These are phyloP conservation scores for Acer saccharum DNA, from an alignment of 345 rosid genomes.

Conservation along the genomic window DNA sequence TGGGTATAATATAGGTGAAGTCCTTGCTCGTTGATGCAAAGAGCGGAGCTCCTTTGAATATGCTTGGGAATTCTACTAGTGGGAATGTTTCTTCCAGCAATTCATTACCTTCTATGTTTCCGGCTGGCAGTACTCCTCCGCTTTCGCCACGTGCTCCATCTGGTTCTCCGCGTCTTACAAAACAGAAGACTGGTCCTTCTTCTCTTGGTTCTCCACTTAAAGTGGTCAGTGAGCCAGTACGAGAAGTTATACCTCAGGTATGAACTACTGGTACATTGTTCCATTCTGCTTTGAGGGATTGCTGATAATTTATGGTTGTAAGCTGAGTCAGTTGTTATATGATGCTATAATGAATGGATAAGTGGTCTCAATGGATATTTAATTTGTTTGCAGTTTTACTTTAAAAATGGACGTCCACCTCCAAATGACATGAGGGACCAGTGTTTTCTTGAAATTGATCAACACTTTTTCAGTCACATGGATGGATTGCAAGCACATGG, in stretches of 20 bases:
- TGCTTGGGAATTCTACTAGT: slow-evolving; percentile 60
- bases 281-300: not conserved
- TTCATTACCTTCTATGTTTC: slow-evolving; percentile 93
- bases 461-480: slow-evolving; percentile 60
- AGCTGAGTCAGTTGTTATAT: not conserved
- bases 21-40: slow-evolving; percentile 82
- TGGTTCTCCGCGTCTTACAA: slow-evolving; percentile 87
- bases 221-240: slow-evolving; percentile 72
- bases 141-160: slow-evolving; percentile 88
- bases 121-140: slow-evolving; percentile 93
- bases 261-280: slow-evolving; percentile 1
- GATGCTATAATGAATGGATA: not conserved
- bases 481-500: slow-evolving; percentile 81
- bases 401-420: slow-evolving; percentile 84
- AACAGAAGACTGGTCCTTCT: slow-evolving; percentile 78
- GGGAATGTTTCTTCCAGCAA: slow-evolving; percentile 55
- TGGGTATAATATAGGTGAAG: slow-evolving; percentile 47
- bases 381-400: slow-evolving; percentile 76
- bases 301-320: not conserved
- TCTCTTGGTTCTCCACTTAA: slow-evolving; percentile 84
- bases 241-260: slow-evolving; percentile 94
- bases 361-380: not conserved
- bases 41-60: slow-evolving; percentile 70
- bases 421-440: slow-evolving; percentile 77
- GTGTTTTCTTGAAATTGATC: slow-evolving; percentile 62